Base-by-base conservation (phyloP, 1,284 basidiomycete species). In the Inonotus obliquus region DNA sequence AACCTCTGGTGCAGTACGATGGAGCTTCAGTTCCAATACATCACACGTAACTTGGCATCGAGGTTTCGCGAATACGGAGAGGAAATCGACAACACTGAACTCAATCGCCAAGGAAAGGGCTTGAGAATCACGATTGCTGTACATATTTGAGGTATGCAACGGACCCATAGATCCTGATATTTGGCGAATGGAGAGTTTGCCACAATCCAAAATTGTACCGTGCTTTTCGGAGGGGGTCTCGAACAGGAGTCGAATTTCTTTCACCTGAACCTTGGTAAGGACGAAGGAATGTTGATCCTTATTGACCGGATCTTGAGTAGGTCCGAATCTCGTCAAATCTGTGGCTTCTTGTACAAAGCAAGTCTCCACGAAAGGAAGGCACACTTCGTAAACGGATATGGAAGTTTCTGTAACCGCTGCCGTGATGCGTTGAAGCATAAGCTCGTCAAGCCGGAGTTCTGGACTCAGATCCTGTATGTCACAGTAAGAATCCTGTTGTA, bases 1-100 rank as follows among this genome's bases (percentile, higher is more conserved):
- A 19, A 64, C 57, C 32, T 65, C 66, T 11, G 66, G 63, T 9
- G 68, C 64, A 13, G 54, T 17, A 2, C 62, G 62, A 45, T 29
- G 13, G 21, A 60, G 49, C 3, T n/a, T 41, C 17, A 53, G 32
- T n/a, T 53, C 48, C 17, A 39, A 19, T 6, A 6, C 13, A 11
- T 51, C 55, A 37, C 48, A 41, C 23, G 49, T 23, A 13, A 47
- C 21, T 13, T 62, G 55, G 21, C 21, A n/a, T 59, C 57, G 58
- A 4, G 17, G n/a, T 25, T 27, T 49, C 25, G 27, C 32, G 47
- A 62, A 27, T 10, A 39, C 61, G 9, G 25, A 14, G n/a, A 29
- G 9, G 21, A 58, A 25, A 14, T 48, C 19, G 6, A 23, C 23
- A 39, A 49, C 7, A 35, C 25, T 37, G 38, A 48, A 41, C 10